phyloP scores from a whole-genome alignment of 345 rosid genomes.

The Odontarrhena argentea region DNA sequence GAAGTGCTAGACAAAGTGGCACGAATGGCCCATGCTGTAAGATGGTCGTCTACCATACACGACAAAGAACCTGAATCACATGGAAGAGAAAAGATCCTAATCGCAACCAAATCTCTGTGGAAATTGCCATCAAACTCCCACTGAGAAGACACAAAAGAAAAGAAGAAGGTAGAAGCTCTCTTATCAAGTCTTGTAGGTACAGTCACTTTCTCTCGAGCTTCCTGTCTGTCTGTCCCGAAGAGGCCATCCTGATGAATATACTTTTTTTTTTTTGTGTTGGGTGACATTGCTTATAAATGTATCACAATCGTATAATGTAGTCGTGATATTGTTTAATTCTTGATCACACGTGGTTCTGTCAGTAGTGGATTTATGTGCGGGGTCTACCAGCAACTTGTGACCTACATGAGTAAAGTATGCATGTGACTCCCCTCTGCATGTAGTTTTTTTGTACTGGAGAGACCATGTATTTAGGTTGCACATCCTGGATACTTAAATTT shows the following conservation, averaged over 20 bases:
- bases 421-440: constrained; percentile 35
- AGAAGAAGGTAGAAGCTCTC: neutral
- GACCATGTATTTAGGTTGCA: constrained; percentile 35
- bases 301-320: constrained; percentile 37
- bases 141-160: constrained; percentile 30
- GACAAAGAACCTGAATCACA: constrained; percentile 78
- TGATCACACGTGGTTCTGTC: constrained; percentile 40
- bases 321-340: constrained; percentile 32
- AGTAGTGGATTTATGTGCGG: constrained; percentile 28
- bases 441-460: constrained; percentile 31
- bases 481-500: constrained; percentile 27
- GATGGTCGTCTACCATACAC: constrained; percentile 65
- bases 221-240: constrained; percentile 23
- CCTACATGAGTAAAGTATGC: constrained; percentile 42
- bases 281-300: constrained; percentile 43
- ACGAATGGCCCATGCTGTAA: constrained; percentile 65
- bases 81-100: constrained; percentile 68
- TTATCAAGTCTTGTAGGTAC: constrained; percentile 49
- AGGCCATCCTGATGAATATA: constrained; percentile 33
- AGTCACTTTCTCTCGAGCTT: constrained; percentile 35
- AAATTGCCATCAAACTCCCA: constrained; percentile 55
- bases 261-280: constrained; percentile 21
- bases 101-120: constrained; percentile 74
- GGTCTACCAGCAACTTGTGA: constrained; percentile 38
- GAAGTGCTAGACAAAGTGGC: constrained; percentile 81